phyloP scores from a whole-genome alignment of 306 rosid species.

The Sindora glabra region DNA sequence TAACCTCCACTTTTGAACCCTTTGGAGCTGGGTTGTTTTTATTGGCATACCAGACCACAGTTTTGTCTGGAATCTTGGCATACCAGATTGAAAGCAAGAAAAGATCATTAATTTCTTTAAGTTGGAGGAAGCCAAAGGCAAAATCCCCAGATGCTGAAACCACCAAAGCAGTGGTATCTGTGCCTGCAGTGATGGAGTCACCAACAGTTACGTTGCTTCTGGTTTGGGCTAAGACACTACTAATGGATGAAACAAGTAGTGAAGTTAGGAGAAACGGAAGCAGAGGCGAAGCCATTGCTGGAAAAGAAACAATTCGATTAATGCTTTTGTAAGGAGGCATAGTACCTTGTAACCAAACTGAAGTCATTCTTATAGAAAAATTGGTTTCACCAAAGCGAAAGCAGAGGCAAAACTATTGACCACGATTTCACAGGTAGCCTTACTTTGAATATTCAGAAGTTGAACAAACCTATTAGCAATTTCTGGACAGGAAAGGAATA shows the following conservation, averaged over 20 bases:
- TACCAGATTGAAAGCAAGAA: slow-evolving; percentile 57
- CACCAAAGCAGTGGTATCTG: slow-evolving; percentile 25
- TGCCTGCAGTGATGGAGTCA: slow-evolving; percentile 17
- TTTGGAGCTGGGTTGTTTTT: slow-evolving; percentile 18
- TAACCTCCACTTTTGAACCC: slow-evolving; percentile 36
- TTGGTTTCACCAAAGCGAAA: too few species aligned
- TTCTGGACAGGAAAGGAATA: too few species aligned
- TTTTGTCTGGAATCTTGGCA: slow-evolving; percentile 21
- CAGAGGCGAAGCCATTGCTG: slow-evolving; percentile 8
- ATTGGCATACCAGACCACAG: slow-evolving; percentile 47
- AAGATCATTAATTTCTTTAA: not conserved
- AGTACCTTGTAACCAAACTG: too few species aligned
- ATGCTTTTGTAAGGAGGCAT: not conserved
- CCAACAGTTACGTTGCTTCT: slow-evolving; percentile 15
- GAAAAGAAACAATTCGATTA: slow-evolving; percentile 1
- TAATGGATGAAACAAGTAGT: slow-evolving; percentile 15
- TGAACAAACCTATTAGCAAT: too few species aligned
- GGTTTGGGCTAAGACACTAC: slow-evolving; percentile 22
- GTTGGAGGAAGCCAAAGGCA: slow-evolving; percentile 49
- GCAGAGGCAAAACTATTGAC: too few species aligned
- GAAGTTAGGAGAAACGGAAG: slow-evolving; percentile 6
- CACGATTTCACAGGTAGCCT: too few species aligned
- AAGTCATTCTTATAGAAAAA: too few species aligned
- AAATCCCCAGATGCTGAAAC: slow-evolving; percentile 53
- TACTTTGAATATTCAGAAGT: too few species aligned